A percentile compares a stretch with the other conserved stretches of the same genome.
phyloP scores from a whole-genome alignment of 345 rosid genomes.

The Hevea brasiliensis region DNA sequence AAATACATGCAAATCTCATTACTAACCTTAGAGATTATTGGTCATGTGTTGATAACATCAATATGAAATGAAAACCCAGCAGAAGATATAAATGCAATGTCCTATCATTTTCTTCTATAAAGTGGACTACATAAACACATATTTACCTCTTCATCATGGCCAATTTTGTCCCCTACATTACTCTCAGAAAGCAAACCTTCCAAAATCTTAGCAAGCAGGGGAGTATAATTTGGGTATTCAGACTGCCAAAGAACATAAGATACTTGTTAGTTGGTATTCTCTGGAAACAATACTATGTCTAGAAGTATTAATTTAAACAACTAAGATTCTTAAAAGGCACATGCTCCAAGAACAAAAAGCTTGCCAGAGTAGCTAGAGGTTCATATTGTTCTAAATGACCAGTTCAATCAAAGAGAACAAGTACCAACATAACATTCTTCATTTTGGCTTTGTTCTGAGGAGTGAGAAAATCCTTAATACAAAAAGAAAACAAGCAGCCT shows the following conservation, averaged over 20 bases:
- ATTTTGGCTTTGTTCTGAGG: not conserved
- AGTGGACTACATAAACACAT: not conserved
- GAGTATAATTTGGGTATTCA: constrained; percentile 76
- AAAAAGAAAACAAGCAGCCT: not conserved
- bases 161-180: constrained; percentile 60
- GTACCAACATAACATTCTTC: not conserved
- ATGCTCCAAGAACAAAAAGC: not conserved
- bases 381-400: not conserved
- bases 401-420: not conserved
- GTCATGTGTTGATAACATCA: not conserved
- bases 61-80: not conserved
- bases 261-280: constrained; percentile 24
- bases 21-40: too few species aligned
- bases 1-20: not conserved
- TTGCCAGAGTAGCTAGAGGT: not conserved
- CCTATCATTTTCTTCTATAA: not conserved
- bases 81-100: not conserved
- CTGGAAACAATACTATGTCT: not conserved
- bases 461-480: not conserved
- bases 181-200: constrained; percentile 70
- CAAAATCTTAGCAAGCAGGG: constrained; percentile 80
- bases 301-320: not conserved
- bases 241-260: constrained; percentile 51
- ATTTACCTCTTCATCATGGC: constrained; percentile 61
- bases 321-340: not conserved